Base-by-base conservation (phyloP, 2,329 filamentous ascomycete genomes). In the Xylaria sp. region DNA sequence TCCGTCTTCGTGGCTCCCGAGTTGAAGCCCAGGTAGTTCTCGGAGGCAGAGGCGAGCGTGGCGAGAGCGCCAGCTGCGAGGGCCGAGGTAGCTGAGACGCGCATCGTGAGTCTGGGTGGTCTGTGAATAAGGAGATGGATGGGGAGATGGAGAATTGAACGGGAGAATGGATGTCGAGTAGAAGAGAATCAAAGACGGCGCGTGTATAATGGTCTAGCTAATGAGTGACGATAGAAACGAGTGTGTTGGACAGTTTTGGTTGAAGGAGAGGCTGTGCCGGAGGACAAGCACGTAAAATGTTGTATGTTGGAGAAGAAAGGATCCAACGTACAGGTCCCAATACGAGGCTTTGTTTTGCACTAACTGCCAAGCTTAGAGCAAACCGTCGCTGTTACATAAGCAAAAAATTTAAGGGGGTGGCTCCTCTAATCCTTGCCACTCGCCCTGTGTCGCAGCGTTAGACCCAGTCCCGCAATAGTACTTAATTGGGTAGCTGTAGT, bases 21-120 rank as follows among this genome's bases (percentile, higher is more conserved):
- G 76, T 79, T 79, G 72, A 79, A 79, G 37, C 77, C 77, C 34
- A 76, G 75, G 71, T 77, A 73, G 70, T 72, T 73, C 8, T 70
- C 76, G 34, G 71, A 72, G 25, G 76, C 74, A 58, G 74, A 74
- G 25, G 73, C 75, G 51, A 70, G 58, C 13, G 73, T 44, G 63
- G 69, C 73, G 37, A 66, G 28, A 61, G 71, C 71, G 66, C 71
- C 69, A 12, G 64, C 48, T 13, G 65, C 23, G 28, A 70, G 48
- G 52, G 34, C 50, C n/a, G 70, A 61, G 55, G 70, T 46, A 13
- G 68, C 50, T 28, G 69, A 73, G 55, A 73, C 67, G 52, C 71
- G 71, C 71, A 73, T 73, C 41, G 55, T 73, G 70, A 8, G 55
- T 37, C 6, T 48, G 57, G 18, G 5, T 9, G 28, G 28, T 28